phyloP scores from a whole-genome alignment of 768 basidiomycete genomes.

The Xerocomus spinulosus region DNA sequence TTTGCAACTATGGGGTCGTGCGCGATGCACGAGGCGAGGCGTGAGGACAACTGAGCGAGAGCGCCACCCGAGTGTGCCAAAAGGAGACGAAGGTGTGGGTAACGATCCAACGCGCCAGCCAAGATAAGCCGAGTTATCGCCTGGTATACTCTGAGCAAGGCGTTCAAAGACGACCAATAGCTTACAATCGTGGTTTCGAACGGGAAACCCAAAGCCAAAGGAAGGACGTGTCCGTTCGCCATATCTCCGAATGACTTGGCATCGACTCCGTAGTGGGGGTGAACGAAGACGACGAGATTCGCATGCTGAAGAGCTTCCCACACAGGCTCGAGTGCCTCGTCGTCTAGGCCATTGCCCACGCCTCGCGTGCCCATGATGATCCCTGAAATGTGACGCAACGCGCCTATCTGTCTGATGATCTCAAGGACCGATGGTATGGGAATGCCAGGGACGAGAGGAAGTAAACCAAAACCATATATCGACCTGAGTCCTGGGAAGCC shows the following conservation, averaged over 20 bases:
- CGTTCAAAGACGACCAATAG: constrained; percentile 6
- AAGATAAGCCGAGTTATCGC: constrained; percentile 79
- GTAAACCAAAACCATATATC: constrained; percentile 78
- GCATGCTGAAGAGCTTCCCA: constrained; percentile 74
- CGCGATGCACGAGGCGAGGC: constrained; percentile 77
- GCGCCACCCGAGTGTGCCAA: constrained; percentile 88
- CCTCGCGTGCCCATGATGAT: constrained; percentile 82
- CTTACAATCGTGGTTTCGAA: constrained; percentile 85
- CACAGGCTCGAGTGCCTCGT: constrained; percentile 69
- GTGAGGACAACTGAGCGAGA: constrained; percentile 77
- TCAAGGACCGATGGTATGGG: constrained; percentile 53
- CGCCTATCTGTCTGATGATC: constrained; percentile 60
- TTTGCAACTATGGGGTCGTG: constrained; percentile 80
- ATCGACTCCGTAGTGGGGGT: constrained; percentile 84
- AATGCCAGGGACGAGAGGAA: constrained; percentile 74
- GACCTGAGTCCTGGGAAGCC: constrained; percentile 46
- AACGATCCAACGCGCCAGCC: constrained; percentile 74
- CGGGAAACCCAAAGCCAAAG: constrained; percentile 83
- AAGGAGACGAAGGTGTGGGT: constrained; percentile 68
- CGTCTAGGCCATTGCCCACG: constrained; percentile 76
- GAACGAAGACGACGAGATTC: constrained; percentile 74
- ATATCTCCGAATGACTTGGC: constrained; percentile 68
- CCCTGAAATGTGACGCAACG: constrained; percentile 62
- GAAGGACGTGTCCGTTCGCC: constrained; percentile 83
- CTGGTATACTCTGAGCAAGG: constrained; percentile 24